Conservation (phyloP, 768 basidiomycete genomes). For the Macrolepiota albuminosa region DNA sequence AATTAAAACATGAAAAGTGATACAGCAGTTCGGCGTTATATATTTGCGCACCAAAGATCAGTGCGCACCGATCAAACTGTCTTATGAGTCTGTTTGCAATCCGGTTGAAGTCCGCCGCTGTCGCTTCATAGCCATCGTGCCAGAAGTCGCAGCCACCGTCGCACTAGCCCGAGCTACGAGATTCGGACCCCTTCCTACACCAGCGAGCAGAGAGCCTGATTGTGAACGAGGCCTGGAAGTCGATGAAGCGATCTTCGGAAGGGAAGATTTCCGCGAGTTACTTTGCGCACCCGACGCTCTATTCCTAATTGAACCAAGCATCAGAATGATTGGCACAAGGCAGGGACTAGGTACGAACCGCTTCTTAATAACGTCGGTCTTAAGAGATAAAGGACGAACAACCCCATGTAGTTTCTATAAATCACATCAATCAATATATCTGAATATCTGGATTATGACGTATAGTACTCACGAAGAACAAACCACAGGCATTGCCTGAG, state of each 20-base stretch:
- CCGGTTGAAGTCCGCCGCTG: conserved; percentile 75
- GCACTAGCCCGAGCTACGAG: conserved; percentile 17
- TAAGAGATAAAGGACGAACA: conserved; percentile 87
- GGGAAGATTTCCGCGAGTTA: conserved; percentile 56
- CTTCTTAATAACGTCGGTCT: conserved; percentile 98
- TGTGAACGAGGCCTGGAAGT: conserved; percentile 72
- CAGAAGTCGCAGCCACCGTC: conserved; percentile 25
- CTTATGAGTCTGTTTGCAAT: conserved; percentile 32
- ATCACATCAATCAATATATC: conserved; percentile 10
- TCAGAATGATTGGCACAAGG: conserved; percentile 7
- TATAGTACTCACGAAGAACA: conserved; percentile 74
- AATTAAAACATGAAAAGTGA: conserved; percentile 20
- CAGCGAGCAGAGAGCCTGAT: conserved; percentile 51
- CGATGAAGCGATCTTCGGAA: conserved; percentile 76
- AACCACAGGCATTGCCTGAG: conserved; percentile 83
- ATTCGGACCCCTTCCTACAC: conserved; percentile 27
- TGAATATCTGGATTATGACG: conserved; percentile 1
- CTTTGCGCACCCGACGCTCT: conserved; percentile 75
- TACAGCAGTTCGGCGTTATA: conserved; percentile 30
- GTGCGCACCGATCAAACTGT: not conserved
- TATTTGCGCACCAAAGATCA: conserved; percentile 16
- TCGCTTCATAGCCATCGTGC: conserved; percentile 60
- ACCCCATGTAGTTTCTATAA: conserved; percentile 91
- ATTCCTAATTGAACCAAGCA: conserved; percentile 43
- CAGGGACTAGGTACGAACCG: conserved; percentile 40